Base-by-base conservation (phyloP, 139 green algal species). In the Chlamydomonas sphaeroides region DNA sequence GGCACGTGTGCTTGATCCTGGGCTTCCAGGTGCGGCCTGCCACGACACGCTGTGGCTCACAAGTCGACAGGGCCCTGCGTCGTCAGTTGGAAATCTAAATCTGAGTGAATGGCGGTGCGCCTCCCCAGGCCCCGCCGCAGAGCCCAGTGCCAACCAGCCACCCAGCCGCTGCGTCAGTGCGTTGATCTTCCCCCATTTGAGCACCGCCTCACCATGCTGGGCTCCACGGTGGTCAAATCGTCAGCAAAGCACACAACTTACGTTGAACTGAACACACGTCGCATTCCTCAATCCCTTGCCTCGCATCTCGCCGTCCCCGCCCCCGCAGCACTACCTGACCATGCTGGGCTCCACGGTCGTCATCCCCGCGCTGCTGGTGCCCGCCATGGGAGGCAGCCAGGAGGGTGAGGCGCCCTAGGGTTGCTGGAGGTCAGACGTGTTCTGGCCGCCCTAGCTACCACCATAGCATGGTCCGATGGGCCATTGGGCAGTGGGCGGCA, bases 291-390 rank as follows among this genome's bases (percentile, higher is more conserved):
- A 10, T 5, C 35, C 1, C 73, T 33, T 25, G 0, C n/a, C n/a
- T 65, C 26, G 32, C 3, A 32, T 26, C 10, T 23, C 36, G 0
- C n/a, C 36, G 28, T 28, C 36, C 2, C 14, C n/a, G 4, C 38
- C 23, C 42, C 25, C 25, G 48, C 90, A 94, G 85, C 86, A 92
- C 49, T 94, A 92, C 84, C 85, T 94, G 1, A 93, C 90, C 2
- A 92, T 94, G 90, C 86, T 95, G 28, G 91, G 91, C 5, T 83
- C 76, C 0, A 93, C 91, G 0, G 89, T 95, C 21, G 84, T 95
- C 15, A 94, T 94, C 48, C 91, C 91, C 25, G 79, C 88, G 26
- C 78, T 94, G 3, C 76, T 92, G 2, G 89, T 95, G 5, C 90
- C 91, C 0, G 69, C 86, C 3, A 93, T 94, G 91, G 89, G 91